Conservation (phyloP, 2,329 filamentous ascomycete genomes). For the Apiospora arundinis region DNA sequence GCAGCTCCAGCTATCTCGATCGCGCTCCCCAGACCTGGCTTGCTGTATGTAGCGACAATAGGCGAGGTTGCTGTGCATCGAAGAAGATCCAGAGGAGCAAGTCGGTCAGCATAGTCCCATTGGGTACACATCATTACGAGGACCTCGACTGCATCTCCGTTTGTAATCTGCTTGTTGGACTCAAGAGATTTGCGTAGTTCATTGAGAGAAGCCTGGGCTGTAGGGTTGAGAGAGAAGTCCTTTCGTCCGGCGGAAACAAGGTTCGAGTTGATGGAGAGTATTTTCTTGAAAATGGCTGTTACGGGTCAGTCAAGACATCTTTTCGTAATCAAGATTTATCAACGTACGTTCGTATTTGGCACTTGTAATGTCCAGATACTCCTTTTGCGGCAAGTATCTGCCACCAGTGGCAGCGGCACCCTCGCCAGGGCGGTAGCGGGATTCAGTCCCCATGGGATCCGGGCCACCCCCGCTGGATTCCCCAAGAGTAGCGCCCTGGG, state of each 20-base stretch:
- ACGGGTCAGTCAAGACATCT: conserved; percentile 55
- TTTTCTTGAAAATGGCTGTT: conserved; percentile 77
- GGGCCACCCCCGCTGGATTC: conserved; percentile 58
- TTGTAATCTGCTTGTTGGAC: conserved; percentile 54
- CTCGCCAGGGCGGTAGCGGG: conserved; percentile 79
- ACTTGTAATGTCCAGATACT: conserved; percentile 78
- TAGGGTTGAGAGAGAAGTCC: conserved; percentile 74
- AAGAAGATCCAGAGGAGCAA: conserved; percentile 86
- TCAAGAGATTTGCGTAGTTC: conserved; percentile 70
- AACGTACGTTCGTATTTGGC: conserved; percentile 68
- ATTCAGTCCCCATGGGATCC: conserved; percentile 81
- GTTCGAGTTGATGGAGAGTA: conserved; percentile 75
- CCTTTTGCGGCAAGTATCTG: conserved; percentile 76
- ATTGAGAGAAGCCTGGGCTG: conserved; percentile 69
- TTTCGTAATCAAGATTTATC: conserved; percentile 17
- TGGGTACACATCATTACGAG: conserved; percentile 74
- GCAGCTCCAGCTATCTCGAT: conserved; percentile 58
- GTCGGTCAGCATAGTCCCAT: conserved; percentile 82
- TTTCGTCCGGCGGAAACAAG: conserved; percentile 76
- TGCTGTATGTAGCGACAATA: conserved; percentile 65
- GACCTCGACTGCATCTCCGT: conserved; percentile 63
- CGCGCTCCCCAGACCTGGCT: conserved; percentile 61
- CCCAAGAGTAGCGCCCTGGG: conserved; percentile 84
- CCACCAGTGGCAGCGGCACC: conserved; percentile 51
- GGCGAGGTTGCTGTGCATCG: conserved; percentile 79